These are phyloP conservation scores for Ilex asprella DNA, from an alignment of 257 asterid species.

Conservation along the genomic window DNA sequence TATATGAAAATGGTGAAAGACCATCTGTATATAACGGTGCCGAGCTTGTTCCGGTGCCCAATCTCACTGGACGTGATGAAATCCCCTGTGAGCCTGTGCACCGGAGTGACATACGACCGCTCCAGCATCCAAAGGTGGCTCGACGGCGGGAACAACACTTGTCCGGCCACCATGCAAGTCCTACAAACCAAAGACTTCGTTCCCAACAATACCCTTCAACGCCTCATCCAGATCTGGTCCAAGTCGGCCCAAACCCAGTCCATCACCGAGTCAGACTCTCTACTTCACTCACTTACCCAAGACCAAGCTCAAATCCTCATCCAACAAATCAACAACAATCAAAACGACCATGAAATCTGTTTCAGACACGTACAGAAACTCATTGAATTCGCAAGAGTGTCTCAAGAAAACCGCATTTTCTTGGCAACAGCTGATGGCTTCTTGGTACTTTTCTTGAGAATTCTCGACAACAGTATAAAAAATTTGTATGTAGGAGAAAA, in stretches of 20 bases:
- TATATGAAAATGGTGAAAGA: slow-evolving; percentile 36
- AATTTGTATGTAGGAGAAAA: slow-evolving; percentile 26
- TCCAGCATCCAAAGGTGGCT: slow-evolving; percentile 77
- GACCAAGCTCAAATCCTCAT: slow-evolving; percentile 34
- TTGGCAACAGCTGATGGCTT: slow-evolving; percentile 24
- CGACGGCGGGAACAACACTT: slow-evolving; percentile 78
- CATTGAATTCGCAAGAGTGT: slow-evolving; percentile 31
- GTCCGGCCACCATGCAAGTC: slow-evolving; percentile 94
- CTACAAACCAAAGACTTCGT: slow-evolving; percentile 51
- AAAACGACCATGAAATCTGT: slow-evolving; percentile 2
- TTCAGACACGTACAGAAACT: slow-evolving; percentile 24
- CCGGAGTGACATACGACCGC: slow-evolving; percentile 87
- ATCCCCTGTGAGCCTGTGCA: slow-evolving; percentile 81
- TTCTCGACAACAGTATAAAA: slow-evolving; percentile 6
- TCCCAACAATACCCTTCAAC: slow-evolving; percentile 69
- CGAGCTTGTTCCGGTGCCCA: slow-evolving; percentile 69
- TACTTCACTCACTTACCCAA: slow-evolving; percentile 17
- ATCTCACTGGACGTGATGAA: slow-evolving; percentile 77
- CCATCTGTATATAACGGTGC: slow-evolving; percentile 46
- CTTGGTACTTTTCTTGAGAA: slow-evolving; percentile 18
- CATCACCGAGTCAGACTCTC: slow-evolving; percentile 5
- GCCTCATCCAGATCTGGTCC: slow-evolving; percentile 73
- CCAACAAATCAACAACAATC: slow-evolving; percentile 28
- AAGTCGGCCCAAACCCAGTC: slow-evolving; percentile 30
- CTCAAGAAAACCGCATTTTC: slow-evolving; percentile 29